phyloP scores from a whole-genome alignment of 169 alveolate genomes.

The Cryptosporidium meleagridis region DNA sequence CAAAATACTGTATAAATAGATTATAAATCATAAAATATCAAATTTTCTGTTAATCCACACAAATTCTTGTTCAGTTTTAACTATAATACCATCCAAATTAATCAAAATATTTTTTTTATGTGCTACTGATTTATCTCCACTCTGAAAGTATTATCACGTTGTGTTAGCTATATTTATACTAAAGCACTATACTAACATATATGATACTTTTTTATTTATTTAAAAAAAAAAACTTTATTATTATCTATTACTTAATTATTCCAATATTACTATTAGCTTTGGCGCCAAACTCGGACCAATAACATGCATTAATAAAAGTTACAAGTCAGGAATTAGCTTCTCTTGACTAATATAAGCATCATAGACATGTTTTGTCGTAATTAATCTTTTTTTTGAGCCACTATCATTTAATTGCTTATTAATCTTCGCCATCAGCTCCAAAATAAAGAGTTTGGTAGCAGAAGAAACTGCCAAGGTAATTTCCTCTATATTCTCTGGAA shows the following conservation, averaged over 20 bases:
- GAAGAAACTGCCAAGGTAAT: conserved; percentile 43
- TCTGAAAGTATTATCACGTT: neutral
- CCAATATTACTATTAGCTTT: neutral
- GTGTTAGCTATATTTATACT: too few relatives aligned
- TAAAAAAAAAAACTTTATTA: neutral
- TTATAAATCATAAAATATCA: too few relatives aligned
- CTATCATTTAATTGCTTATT: conserved; percentile 14
- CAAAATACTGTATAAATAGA: neutral
- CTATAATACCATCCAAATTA: neutral
- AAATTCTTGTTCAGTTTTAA: neutral
- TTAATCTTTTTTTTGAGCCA: neutral
- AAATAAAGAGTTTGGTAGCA: conserved; percentile 33
- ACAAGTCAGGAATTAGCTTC: conserved; percentile 26
- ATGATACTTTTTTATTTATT: too few relatives aligned
- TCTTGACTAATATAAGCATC: conserved; percentile 27
- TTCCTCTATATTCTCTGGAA: conserved; percentile 57
- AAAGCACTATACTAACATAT: too few relatives aligned
- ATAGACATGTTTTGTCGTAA: conserved; percentile 3
- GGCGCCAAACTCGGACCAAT: neutral
- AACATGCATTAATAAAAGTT: neutral
- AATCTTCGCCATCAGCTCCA: conserved; percentile 51
- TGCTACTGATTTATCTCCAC: neutral
- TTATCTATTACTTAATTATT: neutral
- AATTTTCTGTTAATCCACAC: neutral
- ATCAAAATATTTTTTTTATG: too few relatives aligned